phyloP scores from a whole-genome alignment of 495 filamentous ascomycete species.

The Tuber aestivum region DNA sequence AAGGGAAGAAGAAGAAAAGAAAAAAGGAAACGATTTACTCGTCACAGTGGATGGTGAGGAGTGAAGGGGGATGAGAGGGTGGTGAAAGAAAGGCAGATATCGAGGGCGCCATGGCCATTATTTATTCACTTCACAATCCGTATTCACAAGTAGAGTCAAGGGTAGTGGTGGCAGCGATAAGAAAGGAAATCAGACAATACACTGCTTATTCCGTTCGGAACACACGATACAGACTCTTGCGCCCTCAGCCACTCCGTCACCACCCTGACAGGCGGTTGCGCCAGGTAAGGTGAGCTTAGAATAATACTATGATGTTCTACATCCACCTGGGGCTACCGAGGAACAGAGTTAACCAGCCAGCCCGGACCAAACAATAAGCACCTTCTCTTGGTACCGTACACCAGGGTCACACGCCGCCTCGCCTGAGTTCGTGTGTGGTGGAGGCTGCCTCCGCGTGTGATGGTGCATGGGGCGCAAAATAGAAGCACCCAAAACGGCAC shows the following conservation, averaged over 20 bases:
- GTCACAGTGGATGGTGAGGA: slow-evolving; percentile 13
- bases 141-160: neutral
- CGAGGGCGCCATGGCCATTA: slow-evolving; percentile 12
- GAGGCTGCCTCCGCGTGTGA: neutral
- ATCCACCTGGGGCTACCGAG: neutral
- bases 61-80: neutral
- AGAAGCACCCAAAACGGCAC: neutral
- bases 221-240: neutral
- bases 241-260: neutral
- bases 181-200: neutral
- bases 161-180: neutral
- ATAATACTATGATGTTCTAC: neutral
- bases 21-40: slow-evolving; percentile 3
- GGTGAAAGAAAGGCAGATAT: slow-evolving; percentile 9
- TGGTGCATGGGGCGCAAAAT: neutral
- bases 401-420: neutral
- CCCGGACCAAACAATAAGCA: neutral
- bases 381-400: neutral
- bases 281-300: neutral
- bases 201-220: neutral
- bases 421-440: neutral
- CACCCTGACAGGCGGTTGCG: neutral
- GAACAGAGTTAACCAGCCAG: neutral
- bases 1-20: neutral
- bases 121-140: slow-evolving; percentile 15